Evolutionary conservation across 306 rosid species (phyloP).

Genomic region (Rosa rugosa): DNA sequence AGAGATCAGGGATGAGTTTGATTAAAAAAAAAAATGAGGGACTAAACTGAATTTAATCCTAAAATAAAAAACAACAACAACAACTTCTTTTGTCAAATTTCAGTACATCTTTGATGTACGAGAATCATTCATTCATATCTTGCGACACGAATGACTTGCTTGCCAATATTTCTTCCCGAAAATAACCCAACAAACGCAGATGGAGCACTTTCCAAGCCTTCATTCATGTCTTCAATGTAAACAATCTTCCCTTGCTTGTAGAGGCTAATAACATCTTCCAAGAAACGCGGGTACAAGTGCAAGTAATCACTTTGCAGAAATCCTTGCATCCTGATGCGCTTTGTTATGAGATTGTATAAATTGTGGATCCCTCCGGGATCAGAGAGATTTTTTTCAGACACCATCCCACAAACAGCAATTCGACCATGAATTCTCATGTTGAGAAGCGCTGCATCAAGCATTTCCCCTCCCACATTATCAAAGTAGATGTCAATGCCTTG

Average conservation of each 20-base stretch:
- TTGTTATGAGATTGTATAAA: conserved; percentile 30
- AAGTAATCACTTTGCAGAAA: conserved; percentile 41
- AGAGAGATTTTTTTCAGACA: conserved; percentile 43
- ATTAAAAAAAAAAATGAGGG: too few species aligned
- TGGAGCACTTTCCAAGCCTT: conserved; percentile 54
- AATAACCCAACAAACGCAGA: conserved; percentile 47
- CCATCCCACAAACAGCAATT: conserved; percentile 50
- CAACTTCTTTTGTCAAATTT: too few species aligned
- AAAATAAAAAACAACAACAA: too few species aligned
- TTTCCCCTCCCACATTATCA: conserved; percentile 57
- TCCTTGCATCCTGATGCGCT: conserved; percentile 46
- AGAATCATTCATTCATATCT: conserved; percentile 8
- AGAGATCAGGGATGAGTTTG: too few species aligned
- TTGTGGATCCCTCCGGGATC: conserved; percentile 36
- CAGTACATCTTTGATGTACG: not conserved
- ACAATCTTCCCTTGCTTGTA: conserved; percentile 48
- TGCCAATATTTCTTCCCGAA: conserved; percentile 47
- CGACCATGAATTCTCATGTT: conserved; percentile 53
- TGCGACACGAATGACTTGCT: conserved; percentile 42
- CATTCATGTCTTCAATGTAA: conserved; percentile 46
- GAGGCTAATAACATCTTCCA: conserved; percentile 33
- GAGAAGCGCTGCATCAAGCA: conserved; percentile 51
- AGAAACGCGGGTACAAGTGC: conserved; percentile 36
- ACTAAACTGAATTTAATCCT: too few species aligned
- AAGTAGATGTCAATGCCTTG: conserved; percentile 59